A percentile compares a stretch with the other conserved stretches of the same genome.
Evolutionary conservation across 495 filamentous ascomycete species (phyloP).

Genomic region (Hypoxylon crocopeplum): DNA sequence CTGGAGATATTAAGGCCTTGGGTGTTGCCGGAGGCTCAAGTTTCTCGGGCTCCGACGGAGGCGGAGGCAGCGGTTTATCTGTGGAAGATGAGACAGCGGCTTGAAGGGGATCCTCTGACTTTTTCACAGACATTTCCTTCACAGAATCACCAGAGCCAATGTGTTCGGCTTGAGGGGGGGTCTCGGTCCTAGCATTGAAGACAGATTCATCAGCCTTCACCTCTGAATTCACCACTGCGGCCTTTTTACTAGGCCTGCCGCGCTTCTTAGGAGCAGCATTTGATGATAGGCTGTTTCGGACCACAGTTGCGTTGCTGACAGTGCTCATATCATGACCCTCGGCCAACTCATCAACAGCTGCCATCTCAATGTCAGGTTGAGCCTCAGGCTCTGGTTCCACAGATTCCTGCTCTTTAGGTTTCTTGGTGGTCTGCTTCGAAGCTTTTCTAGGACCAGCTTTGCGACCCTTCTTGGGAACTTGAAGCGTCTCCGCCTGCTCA

Average conservation of each 20-base stretch:
- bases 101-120: constrained; percentile 9
- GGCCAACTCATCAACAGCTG: constrained; percentile 43
- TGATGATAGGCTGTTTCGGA: constrained; percentile 48
- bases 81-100: constrained; percentile 3
- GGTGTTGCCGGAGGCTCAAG: constrained; percentile 47
- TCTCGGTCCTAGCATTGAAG: constrained; percentile 3
- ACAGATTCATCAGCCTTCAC: constrained; percentile 27
- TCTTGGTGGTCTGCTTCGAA: constrained; percentile 54
- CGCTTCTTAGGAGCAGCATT: constrained; percentile 53
- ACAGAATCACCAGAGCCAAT: neutral
- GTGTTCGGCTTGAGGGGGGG: neutral
- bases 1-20: constrained; percentile 32
- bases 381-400: constrained; percentile 40
- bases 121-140: constrained; percentile 14
- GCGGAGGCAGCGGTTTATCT: constrained; percentile 42
- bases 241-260: constrained; percentile 55
- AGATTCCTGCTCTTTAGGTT: constrained; percentile 48
- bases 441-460: constrained; percentile 51
- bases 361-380: constrained; percentile 40
- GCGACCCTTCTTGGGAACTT: constrained; percentile 54
- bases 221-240: constrained; percentile 17
- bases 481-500: constrained; percentile 35
- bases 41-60: constrained; percentile 34
- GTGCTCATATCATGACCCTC: constrained; percentile 49
- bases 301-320: constrained; percentile 50